Evolutionary conservation across 2,329 filamentous ascomycete genomes (phyloP), one percentile per base, ranked within the genome.

Genomic region (Cladosporium sphaerospermum): DNA sequence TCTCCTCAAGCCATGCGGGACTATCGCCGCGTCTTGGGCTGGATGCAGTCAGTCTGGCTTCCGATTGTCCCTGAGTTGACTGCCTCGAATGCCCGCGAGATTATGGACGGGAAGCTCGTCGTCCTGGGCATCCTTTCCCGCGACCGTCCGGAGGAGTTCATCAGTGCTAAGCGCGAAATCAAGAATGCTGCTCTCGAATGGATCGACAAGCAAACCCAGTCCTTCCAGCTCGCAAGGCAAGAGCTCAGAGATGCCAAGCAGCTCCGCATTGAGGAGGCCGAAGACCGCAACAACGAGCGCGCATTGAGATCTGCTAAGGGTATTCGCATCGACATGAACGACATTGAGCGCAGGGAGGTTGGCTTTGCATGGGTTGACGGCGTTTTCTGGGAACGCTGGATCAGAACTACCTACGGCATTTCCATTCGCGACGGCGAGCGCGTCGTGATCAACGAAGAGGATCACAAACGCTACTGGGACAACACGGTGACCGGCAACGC

Each of bases 321-420:
- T 59, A 95, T 95, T 65, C 84, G 85, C 32, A 91, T 99, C 67
- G 88, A 90, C 62, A 95, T 96, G 82, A 86, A 92, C 62, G 86
- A 87, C 66, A 82, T 89, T 49, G 84, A 90, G 66, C 85, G 86
- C 62, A 95, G 92, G 69, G 88, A 95, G 67, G 90, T 97, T 40
- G 82, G 83, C 8, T 99, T 99, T 71, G 93, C 93, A 10, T 99
- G 93, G 93, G 89, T 97, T 10, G 93, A 99, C 67, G 90, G 91
- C 47, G 82, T 89, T 7, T 97, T 97, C 71, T 99, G 93, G 93
- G 91, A 97, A 71, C 82, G 92, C 57, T 99, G 93, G 93, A 83
- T 99, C 59, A 81, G 86, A 61, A 91, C 86, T n/a, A 96, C 92
- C 0, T 99, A 95, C 66, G 92, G 92, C 52, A 86, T 97, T 61